Base-by-base conservation (phyloP, 179 eudicot species). In the Carnegiea gigantea region DNA sequence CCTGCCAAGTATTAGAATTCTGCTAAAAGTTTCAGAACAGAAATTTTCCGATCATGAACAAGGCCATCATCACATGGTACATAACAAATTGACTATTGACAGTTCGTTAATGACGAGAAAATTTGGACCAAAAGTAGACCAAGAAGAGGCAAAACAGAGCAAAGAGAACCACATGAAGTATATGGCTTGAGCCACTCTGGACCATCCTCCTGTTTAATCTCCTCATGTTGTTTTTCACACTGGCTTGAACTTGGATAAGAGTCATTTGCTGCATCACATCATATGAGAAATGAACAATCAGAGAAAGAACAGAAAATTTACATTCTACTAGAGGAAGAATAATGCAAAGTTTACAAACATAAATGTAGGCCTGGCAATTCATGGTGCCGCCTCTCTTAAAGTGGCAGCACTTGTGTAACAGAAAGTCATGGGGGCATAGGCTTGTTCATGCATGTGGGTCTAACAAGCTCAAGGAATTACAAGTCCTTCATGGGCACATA, bases 111-210 rank as follows among this genome's bases (percentile, higher is more conserved):
- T 88, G 86, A 62, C 91, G 76, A 26, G 89, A 84, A 78, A 92
- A 73, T 85, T 93, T 92, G 89, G 99, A 83, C 90, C 85, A 91
- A 26, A 93, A 75, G 85, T 90, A 92, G 44, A 94, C 91, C 40
- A 94, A 84, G 46, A 88, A 92, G 84, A 93, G 91, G 51, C 89
- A 84, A 38, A 93, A 48, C 4, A 95, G 87, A 0, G 97, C 99
- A 54, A 96, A 96, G 57, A 92, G 90, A 77, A 96, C 93, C 40
- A 96, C 97, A 57, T 96, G 99, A 79, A 94, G 81, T n/a, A 96
- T 89, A 82, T 96, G 93, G 85, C 77, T 92, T n/a, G 95, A 85
- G 62, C 99, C 97, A 57, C 88, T 89, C 82, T 82, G 87, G 81
- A 96, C 86, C 54, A 96, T 88, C 83, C 98, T 92, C 84, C 88